Evolutionary conservation across 192 early-diverging fungal genomes (phyloP).

Genomic region (Coemansia sp.): DNA sequence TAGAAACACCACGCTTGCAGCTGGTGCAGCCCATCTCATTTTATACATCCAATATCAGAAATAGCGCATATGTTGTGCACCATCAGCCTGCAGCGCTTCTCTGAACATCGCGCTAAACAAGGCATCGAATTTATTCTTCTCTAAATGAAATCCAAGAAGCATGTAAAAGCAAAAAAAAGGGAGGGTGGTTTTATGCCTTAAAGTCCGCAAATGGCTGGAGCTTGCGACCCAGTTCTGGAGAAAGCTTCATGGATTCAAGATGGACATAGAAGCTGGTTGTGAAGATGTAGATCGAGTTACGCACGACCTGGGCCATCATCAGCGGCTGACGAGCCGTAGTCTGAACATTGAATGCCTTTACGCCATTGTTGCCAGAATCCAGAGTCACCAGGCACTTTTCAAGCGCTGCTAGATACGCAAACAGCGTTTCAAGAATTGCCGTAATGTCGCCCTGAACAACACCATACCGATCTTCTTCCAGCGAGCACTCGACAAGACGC

Average conservation of each 20-base stretch:
- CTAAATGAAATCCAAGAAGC: background rate
- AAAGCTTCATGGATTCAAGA: constrained; percentile 45
- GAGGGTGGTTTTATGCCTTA: constrained; percentile 17
- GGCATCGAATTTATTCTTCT: too few species aligned
- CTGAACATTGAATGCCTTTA: constrained; percentile 26
- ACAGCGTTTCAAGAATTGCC: constrained; percentile 24
- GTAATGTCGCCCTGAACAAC: constrained; percentile 49
- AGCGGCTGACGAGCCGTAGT: constrained; percentile 32
- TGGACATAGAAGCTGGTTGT: constrained; percentile 46
- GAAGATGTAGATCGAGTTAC: constrained; percentile 41
- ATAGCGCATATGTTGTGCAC: too few species aligned
- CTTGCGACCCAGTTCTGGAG: constrained; percentile 26
- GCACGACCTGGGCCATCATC: constrained; percentile 50
- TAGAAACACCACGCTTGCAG: too few species aligned
- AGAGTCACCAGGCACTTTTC: constrained; percentile 22
- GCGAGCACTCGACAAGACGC: constrained; percentile 45
- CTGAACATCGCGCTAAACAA: too few species aligned
- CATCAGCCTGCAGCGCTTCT: too few species aligned
- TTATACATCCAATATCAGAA: too few species aligned
- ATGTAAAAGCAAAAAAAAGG: background rate
- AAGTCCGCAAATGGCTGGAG: constrained; percentile 53
- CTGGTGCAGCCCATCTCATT: too few species aligned
- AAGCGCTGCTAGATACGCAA: constrained; percentile 39
- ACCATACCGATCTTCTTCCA: constrained; percentile 47
- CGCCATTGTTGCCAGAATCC: constrained; percentile 8